These are phyloP conservation scores for Corniculantispora saksenae DNA, from an alignment of 2,329 filamentous ascomycete genomes.

Conservation along the genomic window DNA sequence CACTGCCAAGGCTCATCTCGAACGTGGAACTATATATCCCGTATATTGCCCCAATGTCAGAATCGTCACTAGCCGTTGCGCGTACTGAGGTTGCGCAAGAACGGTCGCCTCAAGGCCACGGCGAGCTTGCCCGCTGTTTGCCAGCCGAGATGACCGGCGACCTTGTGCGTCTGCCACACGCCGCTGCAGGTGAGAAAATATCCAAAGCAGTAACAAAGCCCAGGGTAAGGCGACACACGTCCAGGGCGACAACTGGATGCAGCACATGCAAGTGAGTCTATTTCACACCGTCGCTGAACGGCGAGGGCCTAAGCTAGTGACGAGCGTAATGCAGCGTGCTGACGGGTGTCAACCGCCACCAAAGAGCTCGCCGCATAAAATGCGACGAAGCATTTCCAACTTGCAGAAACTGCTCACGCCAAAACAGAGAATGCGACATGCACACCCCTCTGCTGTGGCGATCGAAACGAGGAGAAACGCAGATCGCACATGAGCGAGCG, in stretches of 20 bases:
- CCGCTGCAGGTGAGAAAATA: too few relatives aligned
- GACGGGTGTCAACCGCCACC: neutral
- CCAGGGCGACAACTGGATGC: constrained; percentile 3
- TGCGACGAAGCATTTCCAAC: neutral
- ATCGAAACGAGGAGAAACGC: neutral
- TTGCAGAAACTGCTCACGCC: neutral
- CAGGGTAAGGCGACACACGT: neutral
- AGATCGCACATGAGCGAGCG: neutral
- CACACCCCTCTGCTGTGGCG: neutral
- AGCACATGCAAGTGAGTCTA: neutral
- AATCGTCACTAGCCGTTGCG: too few relatives aligned
- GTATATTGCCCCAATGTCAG: too few relatives aligned
- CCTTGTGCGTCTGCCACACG: too few relatives aligned
- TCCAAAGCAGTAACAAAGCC: neutral
- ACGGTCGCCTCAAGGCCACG: too few relatives aligned
- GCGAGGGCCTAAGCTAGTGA: neutral
- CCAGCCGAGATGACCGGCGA: too few relatives aligned
- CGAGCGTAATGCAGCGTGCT: neutral
- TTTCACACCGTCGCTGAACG: neutral
- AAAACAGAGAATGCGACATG: too few relatives aligned
- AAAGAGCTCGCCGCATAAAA: neutral
- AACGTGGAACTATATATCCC: too few relatives aligned
- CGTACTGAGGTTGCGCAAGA: too few relatives aligned
- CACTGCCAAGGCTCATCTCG: too few relatives aligned
- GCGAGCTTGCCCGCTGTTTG: too few relatives aligned